Base-by-base conservation (phyloP, 2,329 filamentous ascomycete species). In the Stagonosporopsis chrysanthemi region DNA sequence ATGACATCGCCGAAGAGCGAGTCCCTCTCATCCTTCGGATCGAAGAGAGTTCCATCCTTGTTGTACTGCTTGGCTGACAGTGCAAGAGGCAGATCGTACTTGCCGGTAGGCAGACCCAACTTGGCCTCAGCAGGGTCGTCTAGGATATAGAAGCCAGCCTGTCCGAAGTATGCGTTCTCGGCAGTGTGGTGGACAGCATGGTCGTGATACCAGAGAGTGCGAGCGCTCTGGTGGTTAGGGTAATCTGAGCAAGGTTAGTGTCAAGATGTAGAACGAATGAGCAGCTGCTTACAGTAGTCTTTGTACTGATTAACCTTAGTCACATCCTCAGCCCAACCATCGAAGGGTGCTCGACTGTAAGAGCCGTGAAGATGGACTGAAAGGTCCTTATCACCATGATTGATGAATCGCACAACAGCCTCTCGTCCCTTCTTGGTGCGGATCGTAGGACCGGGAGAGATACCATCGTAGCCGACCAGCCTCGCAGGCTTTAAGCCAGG, bases 291-390 rank as follows among this genome's bases (percentile, higher is more conserved):
- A 71, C 69, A 72, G 44, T 72, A 72, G 45, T 72, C 70, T 43
- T 87, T 86, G 72, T 81, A 85, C 63, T 86, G 72, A 0, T 82
- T 82, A 0, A 78, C 76, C 4, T 75, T 63, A 3, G 82, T 83
- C 7, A 78, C 71, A 61, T 87, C 84, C 48, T 82, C 80, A 3
- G 83, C 84, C 83, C 83, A 86, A 0, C 83, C 83, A 65, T 84
- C 82, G 46, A 80, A 82, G 3, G 79, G 77, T 14, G 80, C 74
- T 45, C 79, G 73, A 42, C 66, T 69, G 41, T 79, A 82, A 2
- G 81, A 84, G 2, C 84, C 84, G 63, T 86, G 84, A 24, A 86
- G 77, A 71, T 86, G 84, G 17, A 85, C 80, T 2, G 81, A 80
- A 40, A 79, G 79, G n/a, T 78, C 76, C 8, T 72, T 69, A 11